Conservation (phyloP, 176 grass and related monocot species). For the Pharus latifolius region DNA sequence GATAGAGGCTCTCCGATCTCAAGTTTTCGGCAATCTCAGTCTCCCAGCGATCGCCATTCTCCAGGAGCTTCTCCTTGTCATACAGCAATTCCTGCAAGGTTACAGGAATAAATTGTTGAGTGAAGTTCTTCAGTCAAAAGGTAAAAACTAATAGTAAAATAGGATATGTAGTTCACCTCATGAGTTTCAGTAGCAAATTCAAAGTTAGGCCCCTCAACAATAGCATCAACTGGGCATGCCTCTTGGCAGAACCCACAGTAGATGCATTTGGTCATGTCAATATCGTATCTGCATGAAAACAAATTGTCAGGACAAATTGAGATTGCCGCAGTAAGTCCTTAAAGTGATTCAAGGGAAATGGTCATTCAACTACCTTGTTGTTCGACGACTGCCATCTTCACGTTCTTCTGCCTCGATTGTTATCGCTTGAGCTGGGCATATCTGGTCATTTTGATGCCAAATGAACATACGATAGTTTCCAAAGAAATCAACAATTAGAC, state of each 20-base stretch:
- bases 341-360: background rate
- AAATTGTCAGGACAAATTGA: background rate
- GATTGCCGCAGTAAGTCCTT: background rate
- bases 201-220: constrained; percentile 96
- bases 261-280: constrained; percentile 99
- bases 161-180: constrained; percentile 37
- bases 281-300: constrained; percentile 62
- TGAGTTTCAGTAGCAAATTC: constrained; percentile 98
- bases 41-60: constrained; percentile 94
- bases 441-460: constrained; percentile 27
- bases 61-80: constrained; percentile 97
- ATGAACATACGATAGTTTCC: background rate
- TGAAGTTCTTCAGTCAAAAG: background rate
- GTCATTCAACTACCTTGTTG: constrained; percentile 55
- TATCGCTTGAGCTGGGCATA: constrained; percentile 98
- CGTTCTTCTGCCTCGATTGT: constrained; percentile 99
- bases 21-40: constrained; percentile 94
- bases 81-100: constrained; percentile 73
- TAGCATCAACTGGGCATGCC: constrained; percentile 96
- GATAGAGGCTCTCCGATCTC: constrained; percentile 83
- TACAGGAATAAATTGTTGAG: background rate
- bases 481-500: background rate
- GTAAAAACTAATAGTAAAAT: background rate
- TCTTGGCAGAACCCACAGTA: constrained; percentile 99
- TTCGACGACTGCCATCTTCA: constrained; percentile 94